Base-by-base conservation (phyloP, 1,139 yeast genomes). In the Arxiozyma bovina region DNA sequence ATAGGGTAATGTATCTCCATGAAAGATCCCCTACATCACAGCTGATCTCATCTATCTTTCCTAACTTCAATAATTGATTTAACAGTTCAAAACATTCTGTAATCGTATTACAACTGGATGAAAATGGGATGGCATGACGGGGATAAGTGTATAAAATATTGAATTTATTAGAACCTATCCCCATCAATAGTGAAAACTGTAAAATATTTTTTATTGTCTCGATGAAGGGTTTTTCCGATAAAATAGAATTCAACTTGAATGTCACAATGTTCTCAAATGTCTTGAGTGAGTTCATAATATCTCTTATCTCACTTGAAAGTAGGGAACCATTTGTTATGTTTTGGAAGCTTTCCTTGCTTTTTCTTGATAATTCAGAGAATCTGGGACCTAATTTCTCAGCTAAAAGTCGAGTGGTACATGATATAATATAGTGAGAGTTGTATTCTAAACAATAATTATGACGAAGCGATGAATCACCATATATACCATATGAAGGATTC, bases 401-500 rank as follows among this genome's bases (percentile, higher is more conserved):
- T 17, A 79, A 59, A 11, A 74, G 68, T 51, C 73, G 71, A 25
- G 77, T 59, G n/a, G 77, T 72, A 30, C 73, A 70, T 1, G 76
- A 73, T 27, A 79, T 65, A 1, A 73, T 72, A 2, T 65, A 61
- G 45, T 71, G 68, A 0, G 80, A 72, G 42, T 78, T 72, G 45
- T 68, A 68, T 42, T 74, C 74, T 45, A 70, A 67, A 55, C 78
- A 80, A 56, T 80, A 66, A 58, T 81, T 80, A 34, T 79, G 73
- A 18, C 77, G 70, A 15, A 78, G 69, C 0, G 74, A 70, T 0
- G 77, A 74, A 3, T 70, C 57, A 4, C 78, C 73, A 57, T 73
- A 76, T 17, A 71, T 69, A 18, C 87, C 84, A 65, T 79, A 89
- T 0, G 75, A 66, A 57, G 83, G 90, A 54, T 77, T 73, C 0